Evolutionary conservation across 257 asterid genomes (phyloP).

Genomic region (Nicotiana tomentosiformis): DNA sequence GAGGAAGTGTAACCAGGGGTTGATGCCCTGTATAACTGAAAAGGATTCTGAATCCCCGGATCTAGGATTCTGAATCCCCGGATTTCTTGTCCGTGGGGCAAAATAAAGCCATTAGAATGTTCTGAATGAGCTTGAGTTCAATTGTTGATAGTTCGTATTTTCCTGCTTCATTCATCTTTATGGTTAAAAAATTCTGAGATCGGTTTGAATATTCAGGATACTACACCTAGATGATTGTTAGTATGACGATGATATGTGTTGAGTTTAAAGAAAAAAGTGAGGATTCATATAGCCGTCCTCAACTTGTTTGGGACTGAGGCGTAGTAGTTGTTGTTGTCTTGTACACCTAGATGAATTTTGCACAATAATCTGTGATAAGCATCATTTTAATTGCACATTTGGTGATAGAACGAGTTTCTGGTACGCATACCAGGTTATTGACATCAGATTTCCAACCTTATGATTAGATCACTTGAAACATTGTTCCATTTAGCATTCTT

Average conservation of each 20-base stretch:
- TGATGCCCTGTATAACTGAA: no score
- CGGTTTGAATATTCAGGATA: not conserved
- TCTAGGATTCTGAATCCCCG: no score
- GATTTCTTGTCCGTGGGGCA: not conserved
- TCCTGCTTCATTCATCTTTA: not conserved
- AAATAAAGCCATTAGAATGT: not conserved
- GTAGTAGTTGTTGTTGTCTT: no score
- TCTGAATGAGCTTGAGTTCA: slow-evolving; percentile 1
- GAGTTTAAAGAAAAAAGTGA: no score
- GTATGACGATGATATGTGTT: no score
- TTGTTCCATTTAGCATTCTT: not conserved
- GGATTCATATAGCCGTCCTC: no score
- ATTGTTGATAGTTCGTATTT: not conserved
- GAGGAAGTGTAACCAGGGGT: no score
- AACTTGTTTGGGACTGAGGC: no score
- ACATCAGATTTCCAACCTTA: not conserved
- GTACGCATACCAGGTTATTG: not conserved
- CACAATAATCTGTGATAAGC: not conserved
- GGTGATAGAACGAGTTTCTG: not conserved
- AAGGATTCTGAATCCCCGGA: no score
- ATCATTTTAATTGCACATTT: not conserved
- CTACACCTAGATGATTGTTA: not conserved
- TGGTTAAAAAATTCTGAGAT: not conserved
- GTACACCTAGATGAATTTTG: not conserved
- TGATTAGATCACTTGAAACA: not conserved